Percentiles rank a stretch among this genome's conserved stretches.
Conservation (phyloP, 331 rosid species). For the Rosa hybrid region DNA sequence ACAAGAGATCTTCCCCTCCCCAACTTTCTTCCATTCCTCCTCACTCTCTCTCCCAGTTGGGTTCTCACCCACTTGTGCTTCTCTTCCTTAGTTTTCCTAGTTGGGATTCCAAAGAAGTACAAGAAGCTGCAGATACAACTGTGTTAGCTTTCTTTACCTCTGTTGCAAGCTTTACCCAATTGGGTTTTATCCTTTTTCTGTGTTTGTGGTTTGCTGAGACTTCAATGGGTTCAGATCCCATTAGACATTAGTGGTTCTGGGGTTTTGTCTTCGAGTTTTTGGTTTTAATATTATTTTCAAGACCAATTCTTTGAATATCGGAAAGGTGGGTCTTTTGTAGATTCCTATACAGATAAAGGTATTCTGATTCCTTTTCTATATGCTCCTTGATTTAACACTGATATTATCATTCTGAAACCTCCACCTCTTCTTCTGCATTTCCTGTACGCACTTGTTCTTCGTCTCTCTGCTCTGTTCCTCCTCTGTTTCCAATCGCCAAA, state of each 20-base stretch:
- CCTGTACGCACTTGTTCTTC: neutral
- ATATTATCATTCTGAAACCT: constrained; percentile 53
- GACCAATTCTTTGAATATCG: constrained; percentile 37
- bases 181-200: neutral
- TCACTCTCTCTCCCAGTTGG: constrained; percentile 31
- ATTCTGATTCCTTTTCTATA: constrained; percentile 86
- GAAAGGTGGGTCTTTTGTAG: constrained; percentile 67
- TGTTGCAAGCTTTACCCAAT: neutral
- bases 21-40: constrained; percentile 28
- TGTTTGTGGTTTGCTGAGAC: constrained; percentile 20
- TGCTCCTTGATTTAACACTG: constrained; percentile 70
- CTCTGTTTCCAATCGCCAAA: constrained; percentile 31
- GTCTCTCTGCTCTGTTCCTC: constrained; percentile 18
- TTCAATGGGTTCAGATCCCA: constrained; percentile 45
- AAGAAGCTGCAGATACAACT: constrained; percentile 30
- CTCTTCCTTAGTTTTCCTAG: constrained; percentile 35
- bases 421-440: constrained; percentile 45
- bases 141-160: neutral
- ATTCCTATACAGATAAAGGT: constrained; percentile 60
- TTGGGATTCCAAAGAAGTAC: constrained; percentile 39
- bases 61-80: constrained; percentile 26
- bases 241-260: constrained; percentile 30
- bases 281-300: constrained; percentile 29
- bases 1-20: constrained; percentile 22
- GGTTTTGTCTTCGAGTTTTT: constrained; percentile 29